Evolutionary conservation across 208 protist species (phyloP).

Genomic region (Novymonas esmeraldas): DNA sequence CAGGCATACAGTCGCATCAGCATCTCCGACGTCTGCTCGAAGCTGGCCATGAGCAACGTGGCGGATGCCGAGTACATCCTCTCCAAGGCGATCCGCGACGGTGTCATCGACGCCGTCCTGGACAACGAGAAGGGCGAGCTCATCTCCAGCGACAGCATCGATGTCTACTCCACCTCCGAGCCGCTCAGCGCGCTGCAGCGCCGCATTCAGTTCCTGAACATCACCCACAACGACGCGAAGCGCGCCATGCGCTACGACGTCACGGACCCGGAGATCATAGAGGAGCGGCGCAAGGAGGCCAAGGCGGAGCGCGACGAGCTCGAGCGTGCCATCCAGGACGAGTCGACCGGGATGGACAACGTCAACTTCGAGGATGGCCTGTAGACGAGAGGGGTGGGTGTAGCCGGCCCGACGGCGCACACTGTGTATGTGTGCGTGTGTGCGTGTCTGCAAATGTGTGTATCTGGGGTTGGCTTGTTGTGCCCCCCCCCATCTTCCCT

Average conservation of each 20-base stretch:
- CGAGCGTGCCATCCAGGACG: constrained; percentile 77
- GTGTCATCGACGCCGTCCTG: constrained; percentile 97
- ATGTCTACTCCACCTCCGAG: constrained; percentile 97
- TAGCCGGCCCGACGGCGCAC: neutral
- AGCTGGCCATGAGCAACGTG: constrained; percentile 95
- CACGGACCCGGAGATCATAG: constrained; percentile 80
- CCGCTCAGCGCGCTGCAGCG: constrained; percentile 94
- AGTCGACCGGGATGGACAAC: constrained; percentile 61
- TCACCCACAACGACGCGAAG: constrained; percentile 96
- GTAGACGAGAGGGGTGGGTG: constrained; percentile 23
- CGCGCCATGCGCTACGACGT: constrained; percentile 90
- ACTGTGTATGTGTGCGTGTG: neutral
- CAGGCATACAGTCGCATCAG: constrained; percentile 97
- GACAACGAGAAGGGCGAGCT: constrained; percentile 94
- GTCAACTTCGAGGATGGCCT: constrained; percentile 89
- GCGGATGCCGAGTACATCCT: constrained; percentile 98
- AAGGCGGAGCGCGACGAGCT: constrained; percentile 63
- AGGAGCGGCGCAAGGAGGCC: constrained; percentile 71
- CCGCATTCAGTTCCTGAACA: constrained; percentile 96
- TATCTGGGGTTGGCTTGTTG: too few species aligned
- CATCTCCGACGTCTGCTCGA: constrained; percentile 94
- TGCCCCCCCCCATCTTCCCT: neutral
- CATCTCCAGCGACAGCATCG: constrained; percentile 93
- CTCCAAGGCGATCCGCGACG: constrained; percentile 97
- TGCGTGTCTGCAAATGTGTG: neutral